Evolutionary conservation across 805 yeast genomes (phyloP).

Genomic region (Candida oleophila): DNA sequence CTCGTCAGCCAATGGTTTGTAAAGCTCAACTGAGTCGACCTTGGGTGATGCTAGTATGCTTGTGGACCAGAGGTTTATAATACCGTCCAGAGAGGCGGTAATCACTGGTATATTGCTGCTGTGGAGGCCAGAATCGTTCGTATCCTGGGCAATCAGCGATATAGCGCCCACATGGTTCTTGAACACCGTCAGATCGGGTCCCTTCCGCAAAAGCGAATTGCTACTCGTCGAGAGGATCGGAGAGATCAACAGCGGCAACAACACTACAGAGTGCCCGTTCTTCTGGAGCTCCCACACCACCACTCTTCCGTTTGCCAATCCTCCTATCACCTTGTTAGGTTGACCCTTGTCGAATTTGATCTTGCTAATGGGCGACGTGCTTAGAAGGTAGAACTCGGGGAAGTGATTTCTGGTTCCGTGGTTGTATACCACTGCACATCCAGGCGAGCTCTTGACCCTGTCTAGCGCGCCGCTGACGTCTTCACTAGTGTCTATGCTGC

Average conservation of each 20-base stretch:
- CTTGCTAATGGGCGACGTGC: constrained; percentile 37
- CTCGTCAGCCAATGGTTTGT: constrained; percentile 4
- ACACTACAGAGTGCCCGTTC: constrained; percentile 10
- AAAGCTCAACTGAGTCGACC: constrained; percentile 14
- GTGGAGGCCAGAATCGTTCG: not conserved
- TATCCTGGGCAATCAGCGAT: not conserved
- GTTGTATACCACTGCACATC: constrained; percentile 36
- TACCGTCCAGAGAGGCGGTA: constrained; percentile 23
- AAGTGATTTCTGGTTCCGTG: constrained; percentile 8
- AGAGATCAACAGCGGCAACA: constrained; percentile 21
- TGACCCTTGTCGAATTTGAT: constrained; percentile 41
- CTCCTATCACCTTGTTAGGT: constrained; percentile 44
- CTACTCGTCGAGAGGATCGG: constrained; percentile 17
- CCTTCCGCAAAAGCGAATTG: not conserved
- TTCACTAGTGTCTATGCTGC: too few relatives aligned
- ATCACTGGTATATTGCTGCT: constrained; percentile 6
- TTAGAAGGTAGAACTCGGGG: constrained; percentile 41
- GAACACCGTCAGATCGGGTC: not conserved
- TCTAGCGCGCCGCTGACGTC: not conserved
- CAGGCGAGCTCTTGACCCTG: constrained; percentile 13
- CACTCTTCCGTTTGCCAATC: constrained; percentile 49
- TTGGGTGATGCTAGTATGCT: constrained; percentile 31
- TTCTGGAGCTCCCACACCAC: constrained; percentile 49
- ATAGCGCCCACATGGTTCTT: constrained; percentile 1
- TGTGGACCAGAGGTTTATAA: constrained; percentile 33